phyloP scores from a whole-genome alignment of 345 rosid genomes.

The Excoecaria agallocha region DNA sequence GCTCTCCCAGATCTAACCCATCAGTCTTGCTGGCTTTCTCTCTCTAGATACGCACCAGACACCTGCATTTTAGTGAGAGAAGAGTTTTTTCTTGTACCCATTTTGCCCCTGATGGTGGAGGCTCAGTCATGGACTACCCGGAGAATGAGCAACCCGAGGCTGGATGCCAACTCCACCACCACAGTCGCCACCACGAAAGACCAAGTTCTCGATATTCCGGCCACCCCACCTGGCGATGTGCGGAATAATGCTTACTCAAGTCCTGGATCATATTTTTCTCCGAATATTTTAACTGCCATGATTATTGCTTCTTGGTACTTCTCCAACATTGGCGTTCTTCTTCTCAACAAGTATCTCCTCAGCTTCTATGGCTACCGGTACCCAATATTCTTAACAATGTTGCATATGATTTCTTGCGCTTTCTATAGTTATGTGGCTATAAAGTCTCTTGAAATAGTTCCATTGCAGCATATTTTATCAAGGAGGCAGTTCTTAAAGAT shows the following conservation, averaged over 20 bases:
- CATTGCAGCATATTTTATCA: constrained; percentile 77
- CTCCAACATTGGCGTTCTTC: constrained; percentile 92
- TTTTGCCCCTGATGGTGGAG: constrained; percentile 62
- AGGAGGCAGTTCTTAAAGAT: constrained; percentile 79
- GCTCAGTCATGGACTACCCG: constrained; percentile 99
- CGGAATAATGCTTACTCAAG: constrained; percentile 38
- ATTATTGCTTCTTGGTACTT: constrained; percentile 87
- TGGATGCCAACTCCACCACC: constrained; percentile 38
- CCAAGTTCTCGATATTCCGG: constrained; percentile 70
- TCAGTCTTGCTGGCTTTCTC: background rate
- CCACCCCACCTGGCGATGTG: constrained; percentile 76
- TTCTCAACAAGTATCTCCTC: constrained; percentile 91
- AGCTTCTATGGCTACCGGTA: constrained; percentile 84
- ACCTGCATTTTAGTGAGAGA: background rate
- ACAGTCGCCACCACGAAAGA: constrained; percentile 31
- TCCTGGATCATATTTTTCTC: constrained; percentile 49
- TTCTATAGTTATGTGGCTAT: constrained; percentile 74
- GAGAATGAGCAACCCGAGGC: constrained; percentile 92
- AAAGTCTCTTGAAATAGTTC: constrained; percentile 67
- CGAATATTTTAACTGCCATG: constrained; percentile 57
- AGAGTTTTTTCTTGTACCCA: constrained; percentile 6
- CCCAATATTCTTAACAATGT: constrained; percentile 93
- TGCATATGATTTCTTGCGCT: constrained; percentile 88
- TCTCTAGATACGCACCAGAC: background rate
- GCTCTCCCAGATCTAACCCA: background rate